Base-by-base conservation (phyloP, 306 rosid genomes). In the Carpinus viminea region DNA sequence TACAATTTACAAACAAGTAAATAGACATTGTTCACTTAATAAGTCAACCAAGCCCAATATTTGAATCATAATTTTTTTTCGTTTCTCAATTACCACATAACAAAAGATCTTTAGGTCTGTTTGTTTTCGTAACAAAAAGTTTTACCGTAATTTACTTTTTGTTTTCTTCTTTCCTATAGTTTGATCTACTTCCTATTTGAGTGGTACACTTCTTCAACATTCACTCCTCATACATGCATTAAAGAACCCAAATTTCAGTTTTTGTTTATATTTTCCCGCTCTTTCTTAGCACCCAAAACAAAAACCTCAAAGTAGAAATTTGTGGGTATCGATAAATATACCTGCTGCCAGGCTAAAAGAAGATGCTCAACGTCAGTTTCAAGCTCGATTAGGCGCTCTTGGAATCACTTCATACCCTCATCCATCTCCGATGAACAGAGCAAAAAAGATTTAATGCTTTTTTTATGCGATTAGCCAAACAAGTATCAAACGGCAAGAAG, bases 281-380 rank as follows among this genome's bases (percentile, higher is more conserved):
- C 72, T 66, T 17, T 21, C 71, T n/a, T 1, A 17, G 71, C 16
- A 66, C 9, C 68, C 68, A 12, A 57, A 34, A 13, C 70, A 64
- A 7, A 31, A 64, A 15, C 6, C 17, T 61, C 68, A 31, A 12
- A 31, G 28, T 7, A 13, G 38, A 61, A 28, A 34, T 18, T 15
- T 26, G 4, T 15, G 46, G 31, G 70, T 72, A 13, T 51, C 0
- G 6, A 12, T 5, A 31, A 54, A 18, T 18, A 48, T 85, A 93
- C 92, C 92, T 89, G 90, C 46, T 84, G 83, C 51, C 93, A 90
- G 53, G 98, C 90, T 70, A 94, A 79, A 70, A 94, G 90, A 80
- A 90, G 92, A 74, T 75, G 94, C 77, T 94, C 98, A 12, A 92
- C 98, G 79, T 88, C 96, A 31, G 84, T 60, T 85, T 94, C 98